These are phyloP conservation scores for Xylaria acuta DNA, from an alignment of 495 filamentous ascomycete species.

Conservation along the genomic window DNA sequence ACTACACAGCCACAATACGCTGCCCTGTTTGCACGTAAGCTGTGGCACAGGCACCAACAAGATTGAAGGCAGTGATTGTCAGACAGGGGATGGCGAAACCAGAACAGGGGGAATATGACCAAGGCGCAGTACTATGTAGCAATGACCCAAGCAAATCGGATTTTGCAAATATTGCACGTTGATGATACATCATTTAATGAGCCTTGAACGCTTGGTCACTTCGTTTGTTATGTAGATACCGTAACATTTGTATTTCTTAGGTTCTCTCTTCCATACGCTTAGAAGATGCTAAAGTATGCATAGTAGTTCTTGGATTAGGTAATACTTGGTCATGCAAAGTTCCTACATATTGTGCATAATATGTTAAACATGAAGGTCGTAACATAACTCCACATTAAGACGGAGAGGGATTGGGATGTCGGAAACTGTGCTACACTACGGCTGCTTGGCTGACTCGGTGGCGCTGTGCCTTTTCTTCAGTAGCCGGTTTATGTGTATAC, in stretches of 20 bases:
- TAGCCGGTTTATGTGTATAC: not conserved
- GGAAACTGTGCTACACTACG: not conserved
- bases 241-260: not conserved
- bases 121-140: conserved; percentile 1
- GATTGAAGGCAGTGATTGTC: not conserved
- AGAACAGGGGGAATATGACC: not conserved
- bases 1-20: not conserved
- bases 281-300: not conserved
- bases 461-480: not conserved
- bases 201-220: not conserved
- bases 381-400: not conserved
- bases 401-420: not conserved
- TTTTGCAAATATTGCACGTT: not conserved
- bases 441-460: not conserved
- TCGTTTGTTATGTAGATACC: not conserved
- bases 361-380: not conserved
- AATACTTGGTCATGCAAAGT: not conserved
- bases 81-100: not conserved
- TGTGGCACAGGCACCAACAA: not conserved
- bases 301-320: not conserved
- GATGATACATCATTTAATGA: not conserved
- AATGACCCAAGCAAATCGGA: not conserved
- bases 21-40: not conserved
- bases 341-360: too few relatives aligned
- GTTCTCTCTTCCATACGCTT: not conserved